Conservation (phyloP, 2,329 filamentous ascomycete species). For the Cordyceps javanica region DNA sequence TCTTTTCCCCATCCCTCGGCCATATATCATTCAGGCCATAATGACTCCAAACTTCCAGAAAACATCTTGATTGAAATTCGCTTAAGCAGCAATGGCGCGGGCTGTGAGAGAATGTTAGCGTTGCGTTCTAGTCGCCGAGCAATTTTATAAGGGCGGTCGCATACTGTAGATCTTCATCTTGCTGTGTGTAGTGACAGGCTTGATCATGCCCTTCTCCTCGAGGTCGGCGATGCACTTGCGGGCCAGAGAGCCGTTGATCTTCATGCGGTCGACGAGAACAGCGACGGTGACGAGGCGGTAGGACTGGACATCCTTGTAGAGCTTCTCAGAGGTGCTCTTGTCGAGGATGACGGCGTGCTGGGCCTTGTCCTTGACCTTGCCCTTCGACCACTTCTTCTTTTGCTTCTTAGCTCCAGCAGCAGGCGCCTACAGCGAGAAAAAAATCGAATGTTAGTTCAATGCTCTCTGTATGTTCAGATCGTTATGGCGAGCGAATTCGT, state of each 20-base stretch:
- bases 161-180: constrained; percentile 97
- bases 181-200: constrained; percentile 93
- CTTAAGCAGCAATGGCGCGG: constrained; percentile 50
- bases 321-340: constrained; percentile 95
- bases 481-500: constrained; percentile 5
- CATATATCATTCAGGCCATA: constrained; percentile 30
- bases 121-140: neutral
- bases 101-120: constrained; percentile 37
- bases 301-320: constrained; percentile 99
- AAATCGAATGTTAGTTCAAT: constrained; percentile 8
- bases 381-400: constrained; percentile 48
- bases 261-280: constrained; percentile 97
- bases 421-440: constrained; percentile 29
- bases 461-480: constrained; percentile 14
- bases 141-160: constrained; percentile 23
- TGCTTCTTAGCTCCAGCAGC: constrained; percentile 35
- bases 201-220: constrained; percentile 98
- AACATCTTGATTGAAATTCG: constrained; percentile 22
- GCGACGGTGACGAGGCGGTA: constrained; percentile 99
- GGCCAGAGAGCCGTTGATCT: constrained; percentile 99
- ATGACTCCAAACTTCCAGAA: constrained; percentile 34
- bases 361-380: constrained; percentile 99
- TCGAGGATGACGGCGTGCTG: constrained; percentile 99
- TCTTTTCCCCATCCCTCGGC: constrained; percentile 29
- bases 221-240: constrained; percentile 84